Conservation (phyloP, 2,329 filamentous ascomycete species). For the Aspergillus melleus region DNA sequence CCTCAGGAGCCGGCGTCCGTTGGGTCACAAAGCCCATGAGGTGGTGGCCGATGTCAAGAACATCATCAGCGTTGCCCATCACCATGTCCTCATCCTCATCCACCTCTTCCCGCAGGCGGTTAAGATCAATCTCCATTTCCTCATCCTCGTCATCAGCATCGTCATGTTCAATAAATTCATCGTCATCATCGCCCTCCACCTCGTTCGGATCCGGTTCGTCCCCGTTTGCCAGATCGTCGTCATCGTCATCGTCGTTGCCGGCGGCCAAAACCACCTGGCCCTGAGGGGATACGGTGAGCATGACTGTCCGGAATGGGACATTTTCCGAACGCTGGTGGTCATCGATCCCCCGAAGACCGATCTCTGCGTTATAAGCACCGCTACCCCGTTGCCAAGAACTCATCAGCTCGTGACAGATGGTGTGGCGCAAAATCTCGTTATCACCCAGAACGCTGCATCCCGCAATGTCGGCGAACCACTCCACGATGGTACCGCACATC, state of each 20-base stretch:
- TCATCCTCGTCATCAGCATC: slow-evolving; percentile 50
- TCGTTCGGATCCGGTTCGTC: slow-evolving; percentile 43
- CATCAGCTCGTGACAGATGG: slow-evolving; percentile 89
- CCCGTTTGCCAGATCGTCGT: slow-evolving; percentile 36
- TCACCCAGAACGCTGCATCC: slow-evolving; percentile 84
- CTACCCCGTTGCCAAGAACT: slow-evolving; percentile 86
- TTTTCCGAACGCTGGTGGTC: slow-evolving; percentile 71
- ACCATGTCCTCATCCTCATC: slow-evolving; percentile 52
- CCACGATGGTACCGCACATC: slow-evolving; percentile 97
- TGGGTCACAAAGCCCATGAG: slow-evolving; percentile 68
- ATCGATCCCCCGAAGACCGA: slow-evolving; percentile 76
- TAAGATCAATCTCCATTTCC: slow-evolving; percentile 30
- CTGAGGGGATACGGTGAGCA: slow-evolving; percentile 42
- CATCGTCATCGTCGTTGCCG: slow-evolving; percentile 45
- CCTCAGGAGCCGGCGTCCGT: slow-evolving; percentile 29
- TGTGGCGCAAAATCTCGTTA: slow-evolving; percentile 72
- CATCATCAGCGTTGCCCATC: slow-evolving; percentile 59
- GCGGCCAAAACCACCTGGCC: slow-evolving; percentile 47
- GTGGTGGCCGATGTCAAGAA: slow-evolving; percentile 73
- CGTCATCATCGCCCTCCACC: slow-evolving; percentile 51
- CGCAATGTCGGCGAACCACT: slow-evolving; percentile 92
- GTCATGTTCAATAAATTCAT: slow-evolving; percentile 45
- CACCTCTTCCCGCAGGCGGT: slow-evolving; percentile 20
- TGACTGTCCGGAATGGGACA: slow-evolving; percentile 37
- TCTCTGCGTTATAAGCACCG: slow-evolving; percentile 72